phyloP scores from a whole-genome alignment of 2,329 filamentous ascomycete genomes.

The Xylariaceae sp. region DNA sequence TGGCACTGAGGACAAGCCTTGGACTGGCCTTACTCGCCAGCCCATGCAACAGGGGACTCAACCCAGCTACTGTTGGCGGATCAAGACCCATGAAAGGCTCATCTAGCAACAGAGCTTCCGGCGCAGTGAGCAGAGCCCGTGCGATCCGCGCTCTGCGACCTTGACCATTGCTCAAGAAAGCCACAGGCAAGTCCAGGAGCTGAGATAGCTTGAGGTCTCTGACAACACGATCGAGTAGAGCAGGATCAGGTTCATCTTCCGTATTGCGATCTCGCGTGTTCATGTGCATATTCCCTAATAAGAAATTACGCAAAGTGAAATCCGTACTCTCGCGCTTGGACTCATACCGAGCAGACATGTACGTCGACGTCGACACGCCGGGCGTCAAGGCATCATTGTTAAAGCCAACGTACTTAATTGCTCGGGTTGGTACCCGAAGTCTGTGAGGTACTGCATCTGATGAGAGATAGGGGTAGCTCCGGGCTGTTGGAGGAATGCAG shows the following conservation, averaged over 20 bases:
- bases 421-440: constrained; percentile 57
- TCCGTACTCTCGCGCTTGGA: constrained; percentile 81
- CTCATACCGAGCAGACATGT: constrained; percentile 88
- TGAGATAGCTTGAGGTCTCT: constrained; percentile 63
- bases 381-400: constrained; percentile 63
- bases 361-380: constrained; percentile 65
- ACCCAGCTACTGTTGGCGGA: constrained; percentile 68
- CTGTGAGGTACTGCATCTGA: constrained; percentile 53
- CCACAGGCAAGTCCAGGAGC: constrained; percentile 75
- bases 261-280: constrained; percentile 60
- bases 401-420: constrained; percentile 89
- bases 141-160: constrained; percentile 83
- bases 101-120: constrained; percentile 81
- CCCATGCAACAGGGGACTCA: constrained; percentile 67
- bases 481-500: constrained; percentile 68
- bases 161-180: constrained; percentile 91
- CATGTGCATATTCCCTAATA: constrained; percentile 76
- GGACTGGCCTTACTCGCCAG: constrained; percentile 66
- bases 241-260: constrained; percentile 45
- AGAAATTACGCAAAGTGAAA: constrained; percentile 76
- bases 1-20: constrained; percentile 69
- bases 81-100: constrained; percentile 97
- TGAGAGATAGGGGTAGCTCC: constrained; percentile 75
- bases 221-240: constrained; percentile 60
- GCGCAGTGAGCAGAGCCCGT: constrained; percentile 72